phyloP scores from a whole-genome alignment of 805 yeast species.

The Yarrowia sp. region DNA sequence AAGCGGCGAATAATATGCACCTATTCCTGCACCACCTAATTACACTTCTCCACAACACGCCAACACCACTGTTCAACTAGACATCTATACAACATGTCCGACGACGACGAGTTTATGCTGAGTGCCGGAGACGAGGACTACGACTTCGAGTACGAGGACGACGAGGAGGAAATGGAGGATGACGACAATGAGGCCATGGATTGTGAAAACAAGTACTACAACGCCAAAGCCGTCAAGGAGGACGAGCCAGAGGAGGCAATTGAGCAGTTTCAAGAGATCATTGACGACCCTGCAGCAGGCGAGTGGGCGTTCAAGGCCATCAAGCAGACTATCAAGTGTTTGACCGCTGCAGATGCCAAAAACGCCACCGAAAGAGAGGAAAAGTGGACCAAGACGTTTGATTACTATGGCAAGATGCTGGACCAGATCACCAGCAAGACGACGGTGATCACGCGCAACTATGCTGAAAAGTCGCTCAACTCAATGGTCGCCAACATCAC shows the following conservation, averaged over 20 bases:
- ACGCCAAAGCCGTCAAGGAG: conserved; percentile 41
- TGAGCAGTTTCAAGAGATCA: conserved; percentile 36
- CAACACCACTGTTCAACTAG: neutral
- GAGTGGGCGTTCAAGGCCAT: conserved; percentile 40
- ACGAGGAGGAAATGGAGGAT: conserved; percentile 38
- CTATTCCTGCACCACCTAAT: conserved; percentile 9
- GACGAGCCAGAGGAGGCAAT: conserved; percentile 40
- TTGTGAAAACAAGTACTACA: conserved; percentile 40
- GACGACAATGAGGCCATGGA: conserved; percentile 32
- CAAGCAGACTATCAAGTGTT: conserved; percentile 41
- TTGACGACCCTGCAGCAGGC: conserved; percentile 32
- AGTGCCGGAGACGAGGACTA: conserved; percentile 43
- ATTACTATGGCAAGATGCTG: conserved; percentile 32
- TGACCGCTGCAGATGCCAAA: conserved; percentile 1
- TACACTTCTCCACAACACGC: conserved; percentile 13
- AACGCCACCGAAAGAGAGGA: conserved; percentile 27
- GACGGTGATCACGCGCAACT: conserved; percentile 35
- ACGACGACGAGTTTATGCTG: conserved; percentile 43
- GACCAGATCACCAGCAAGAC: conserved; percentile 27
- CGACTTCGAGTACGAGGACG: conserved; percentile 43
- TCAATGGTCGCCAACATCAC: conserved; percentile 38
- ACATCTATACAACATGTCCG: conserved; percentile 36
- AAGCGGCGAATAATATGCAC: neutral
- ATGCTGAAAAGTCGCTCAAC: conserved; percentile 40
- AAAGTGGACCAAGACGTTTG: conserved; percentile 32